Conservation (phyloP, 305 asterid species). For the Lippia alba region DNA sequence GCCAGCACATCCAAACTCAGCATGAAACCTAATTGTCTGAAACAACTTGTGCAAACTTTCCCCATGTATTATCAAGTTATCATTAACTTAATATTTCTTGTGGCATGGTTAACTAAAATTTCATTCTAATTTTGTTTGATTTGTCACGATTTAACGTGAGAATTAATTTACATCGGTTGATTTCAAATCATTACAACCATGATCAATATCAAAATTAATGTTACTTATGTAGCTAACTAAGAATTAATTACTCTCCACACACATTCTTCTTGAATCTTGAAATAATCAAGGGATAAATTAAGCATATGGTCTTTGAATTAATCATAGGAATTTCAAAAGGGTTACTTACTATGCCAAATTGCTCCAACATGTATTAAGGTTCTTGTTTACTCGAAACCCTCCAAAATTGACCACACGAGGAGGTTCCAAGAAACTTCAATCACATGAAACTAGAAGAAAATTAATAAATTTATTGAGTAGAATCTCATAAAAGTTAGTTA, state of each 20-base stretch:
- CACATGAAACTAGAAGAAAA: conserved; percentile 34
- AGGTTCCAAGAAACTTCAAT: conserved; percentile 46
- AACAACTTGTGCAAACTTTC: no score
- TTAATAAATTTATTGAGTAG: conserved; percentile 7
- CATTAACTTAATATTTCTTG: no score
- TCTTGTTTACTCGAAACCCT: conserved; percentile 32
- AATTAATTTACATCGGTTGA: no score
- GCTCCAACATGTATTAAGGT: conserved; percentile 44
- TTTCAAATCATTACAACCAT: neutral
- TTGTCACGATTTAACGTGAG: no score
- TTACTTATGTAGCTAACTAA: neutral
- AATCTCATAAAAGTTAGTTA: conserved; percentile 34
- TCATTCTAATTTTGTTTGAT: no score
- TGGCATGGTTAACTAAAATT: no score
- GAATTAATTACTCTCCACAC: conserved; percentile 10
- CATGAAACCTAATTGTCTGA: no score
- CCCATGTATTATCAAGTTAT: no score
- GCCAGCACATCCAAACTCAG: no score
- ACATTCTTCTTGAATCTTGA: conserved; percentile 48
- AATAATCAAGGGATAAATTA: conserved; percentile 16
- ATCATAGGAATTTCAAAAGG: conserved; percentile 14
- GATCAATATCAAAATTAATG: neutral
- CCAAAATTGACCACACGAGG: conserved; percentile 28
- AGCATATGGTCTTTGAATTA: conserved; percentile 2
- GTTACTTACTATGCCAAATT: conserved; percentile 33